A percentile compares a stretch with the other conserved stretches of the same genome.
Evolutionary conservation across 192 early-diverging fungal species (phyloP).

Genomic region (Coemansia sp.): DNA sequence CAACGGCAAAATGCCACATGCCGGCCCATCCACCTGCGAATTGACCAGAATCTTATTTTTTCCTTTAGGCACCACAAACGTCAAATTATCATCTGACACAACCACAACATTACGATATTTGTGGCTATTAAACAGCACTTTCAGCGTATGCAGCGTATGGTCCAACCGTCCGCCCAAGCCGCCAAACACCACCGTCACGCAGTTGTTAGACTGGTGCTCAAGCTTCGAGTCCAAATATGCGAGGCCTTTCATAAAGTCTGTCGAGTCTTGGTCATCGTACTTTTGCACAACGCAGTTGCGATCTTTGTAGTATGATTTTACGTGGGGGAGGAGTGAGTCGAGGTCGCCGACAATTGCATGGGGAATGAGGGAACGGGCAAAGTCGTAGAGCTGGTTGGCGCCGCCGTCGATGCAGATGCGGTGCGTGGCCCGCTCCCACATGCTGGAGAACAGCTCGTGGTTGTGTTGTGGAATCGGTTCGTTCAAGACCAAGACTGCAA

Average conservation of each 20-base stretch:
- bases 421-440: conserved; percentile 49
- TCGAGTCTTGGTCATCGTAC: conserved; percentile 62
- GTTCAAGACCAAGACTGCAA: conserved; percentile 74
- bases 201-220: conserved; percentile 19
- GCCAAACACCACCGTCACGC: conserved; percentile 74
- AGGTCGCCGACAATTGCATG: conserved; percentile 83
- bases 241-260: conserved; percentile 93
- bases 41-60: conserved; percentile 66
- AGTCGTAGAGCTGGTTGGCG: conserved; percentile 79
- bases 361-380: conserved; percentile 51
- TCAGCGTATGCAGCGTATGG: conserved; percentile 79
- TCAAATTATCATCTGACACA: conserved; percentile 72
- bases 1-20: conserved; percentile 86
- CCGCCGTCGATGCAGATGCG: conserved; percentile 88
- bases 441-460: conserved; percentile 22
- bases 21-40: conserved; percentile 71
- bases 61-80: conserved; percentile 62
- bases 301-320: conserved; percentile 66
- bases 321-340: conserved; percentile 70
- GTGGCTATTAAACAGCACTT: conserved; percentile 68
- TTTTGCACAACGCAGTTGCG: conserved; percentile 9
- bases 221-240: conserved; percentile 36
- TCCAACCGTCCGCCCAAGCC: conserved; percentile 88
- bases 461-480: conserved; percentile 59
- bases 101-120: conserved; percentile 59